Percentiles rank a stretch among this genome's conserved stretches.
These are phyloP conservation scores for Cephalotrichum gorgonifer DNA, from an alignment of 2,329 filamentous ascomycete species.

Conservation along the genomic window DNA sequence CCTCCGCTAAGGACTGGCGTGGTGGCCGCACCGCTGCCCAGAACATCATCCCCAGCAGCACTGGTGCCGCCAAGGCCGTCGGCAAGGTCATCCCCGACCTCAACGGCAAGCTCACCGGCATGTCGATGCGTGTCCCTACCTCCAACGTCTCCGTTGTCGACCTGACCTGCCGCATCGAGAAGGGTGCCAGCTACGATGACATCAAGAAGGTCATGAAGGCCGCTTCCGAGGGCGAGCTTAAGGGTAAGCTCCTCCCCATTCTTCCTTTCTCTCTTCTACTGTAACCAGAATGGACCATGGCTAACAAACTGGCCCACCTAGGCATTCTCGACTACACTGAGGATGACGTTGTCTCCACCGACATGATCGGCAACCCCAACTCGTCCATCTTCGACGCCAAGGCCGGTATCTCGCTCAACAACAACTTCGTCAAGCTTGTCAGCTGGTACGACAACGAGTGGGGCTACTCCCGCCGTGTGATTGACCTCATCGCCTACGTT, in stretches of 20 bases:
- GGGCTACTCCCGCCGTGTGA: conserved; percentile 95
- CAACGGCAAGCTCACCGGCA: conserved; percentile 99
- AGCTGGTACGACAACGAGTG: conserved; percentile 99
- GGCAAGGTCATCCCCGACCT: conserved; percentile 98
- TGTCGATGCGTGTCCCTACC: conserved; percentile 98
- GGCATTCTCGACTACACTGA: conserved; percentile 90
- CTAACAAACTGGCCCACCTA: conserved; percentile 25
- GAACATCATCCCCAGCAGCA: conserved; percentile 99
- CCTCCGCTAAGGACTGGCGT: conserved; percentile 98
- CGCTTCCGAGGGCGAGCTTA: conserved; percentile 56
- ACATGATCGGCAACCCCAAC: conserved; percentile 84
- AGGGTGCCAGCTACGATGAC: conserved; percentile 75
- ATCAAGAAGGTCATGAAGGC: conserved; percentile 91
- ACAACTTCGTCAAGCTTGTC: conserved; percentile 98
- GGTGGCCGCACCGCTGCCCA: conserved; percentile 97
- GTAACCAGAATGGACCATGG: not conserved
- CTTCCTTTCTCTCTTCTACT: not conserved
- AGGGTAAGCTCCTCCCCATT: not conserved
- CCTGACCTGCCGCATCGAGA: conserved; percentile 88
- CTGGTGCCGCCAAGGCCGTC: conserved; percentile 98
- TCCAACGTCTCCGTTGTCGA: conserved; percentile 99
- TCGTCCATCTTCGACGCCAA: conserved; percentile 99
- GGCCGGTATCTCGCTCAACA: conserved; percentile 96
- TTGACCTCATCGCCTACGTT: conserved; percentile 72
- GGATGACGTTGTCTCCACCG: conserved; percentile 90